A percentile compares a stretch with the other conserved stretches of the same genome.
phyloP scores from a whole-genome alignment of 768 basidiomycete species.

The Suillus clintonianus region DNA sequence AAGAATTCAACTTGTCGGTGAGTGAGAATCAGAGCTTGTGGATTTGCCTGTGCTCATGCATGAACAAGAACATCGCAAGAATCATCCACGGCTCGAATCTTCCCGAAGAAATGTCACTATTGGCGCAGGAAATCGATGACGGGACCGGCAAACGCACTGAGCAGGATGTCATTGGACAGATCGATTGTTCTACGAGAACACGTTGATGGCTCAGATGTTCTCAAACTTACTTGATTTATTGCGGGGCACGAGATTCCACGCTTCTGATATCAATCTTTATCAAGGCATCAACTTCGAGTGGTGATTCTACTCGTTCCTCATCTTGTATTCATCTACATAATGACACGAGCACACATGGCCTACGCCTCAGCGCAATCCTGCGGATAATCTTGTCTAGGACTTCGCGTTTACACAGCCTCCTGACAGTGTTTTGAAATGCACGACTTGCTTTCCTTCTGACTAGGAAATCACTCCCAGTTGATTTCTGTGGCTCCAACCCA shows the following conservation, averaged over 20 bases:
- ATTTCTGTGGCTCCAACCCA: no score
- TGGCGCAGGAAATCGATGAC: neutral
- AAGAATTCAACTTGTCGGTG: slow-evolving; percentile 19
- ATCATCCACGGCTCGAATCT: slow-evolving; percentile 26
- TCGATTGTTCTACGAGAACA: slow-evolving; percentile 6
- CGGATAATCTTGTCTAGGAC: no score
- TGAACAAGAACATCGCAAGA: slow-evolving; percentile 16
- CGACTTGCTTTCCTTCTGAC: no score
- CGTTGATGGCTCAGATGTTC: neutral
- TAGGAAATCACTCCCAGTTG: no score
- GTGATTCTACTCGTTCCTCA: no score
- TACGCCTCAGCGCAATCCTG: no score
- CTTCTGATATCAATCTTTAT: neutral
- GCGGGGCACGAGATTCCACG: neutral
- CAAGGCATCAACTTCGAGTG: no score
- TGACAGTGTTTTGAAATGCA: no score
- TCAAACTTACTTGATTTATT: neutral
- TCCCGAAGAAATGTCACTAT: slow-evolving; percentile 18
- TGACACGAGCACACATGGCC: no score
- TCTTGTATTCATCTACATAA: no score
- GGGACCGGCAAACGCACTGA: neutral
- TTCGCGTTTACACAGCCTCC: no score
- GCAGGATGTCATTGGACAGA: slow-evolving; percentile 9
- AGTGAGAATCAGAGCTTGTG: neutral
- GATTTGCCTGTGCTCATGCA: neutral